A percentile compares a stretch with the other conserved stretches of the same genome.
These are phyloP conservation scores for Gardenia jasminoides DNA, from an alignment of 257 asterid genomes.

Conservation along the genomic window DNA sequence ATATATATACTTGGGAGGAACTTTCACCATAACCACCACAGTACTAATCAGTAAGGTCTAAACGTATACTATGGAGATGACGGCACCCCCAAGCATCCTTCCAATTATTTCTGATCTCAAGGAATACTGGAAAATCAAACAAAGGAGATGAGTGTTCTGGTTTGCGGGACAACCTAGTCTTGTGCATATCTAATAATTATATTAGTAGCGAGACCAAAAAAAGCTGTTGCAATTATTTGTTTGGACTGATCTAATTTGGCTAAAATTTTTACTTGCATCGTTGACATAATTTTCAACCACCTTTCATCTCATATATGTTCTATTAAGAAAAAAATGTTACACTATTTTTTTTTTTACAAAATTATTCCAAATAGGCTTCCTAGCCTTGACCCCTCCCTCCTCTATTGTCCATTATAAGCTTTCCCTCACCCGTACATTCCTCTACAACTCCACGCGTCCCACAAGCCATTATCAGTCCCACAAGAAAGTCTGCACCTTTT, in stretches of 20 bases:
- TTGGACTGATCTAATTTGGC: too few relatives aligned
- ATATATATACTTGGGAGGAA: not conserved
- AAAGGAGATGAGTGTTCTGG: not conserved
- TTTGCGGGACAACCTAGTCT: not conserved
- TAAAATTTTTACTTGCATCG: too few relatives aligned
- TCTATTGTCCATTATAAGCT: too few relatives aligned
- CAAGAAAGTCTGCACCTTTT: not conserved
- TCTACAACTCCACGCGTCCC: not conserved
- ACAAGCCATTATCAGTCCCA: not conserved
- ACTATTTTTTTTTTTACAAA: too few relatives aligned
- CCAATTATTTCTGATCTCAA: conserved; percentile 1
- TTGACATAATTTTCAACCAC: too few relatives aligned
- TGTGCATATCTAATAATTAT: not conserved
- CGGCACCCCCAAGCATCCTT: not conserved
- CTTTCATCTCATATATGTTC: too few relatives aligned
- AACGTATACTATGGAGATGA: not conserved
- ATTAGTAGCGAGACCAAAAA: too few relatives aligned
- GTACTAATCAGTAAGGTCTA: too few relatives aligned
- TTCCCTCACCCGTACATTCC: not conserved
- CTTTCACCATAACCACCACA: conserved; percentile 1
- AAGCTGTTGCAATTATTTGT: conserved; percentile 61
- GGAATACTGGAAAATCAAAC: conserved; percentile 6
- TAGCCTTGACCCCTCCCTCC: too few relatives aligned
- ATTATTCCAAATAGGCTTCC: too few relatives aligned
- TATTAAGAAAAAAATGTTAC: too few relatives aligned